Conservation (phyloP, 495 filamentous ascomycete species). For the Penicillium psychrofluorescens region DNA sequence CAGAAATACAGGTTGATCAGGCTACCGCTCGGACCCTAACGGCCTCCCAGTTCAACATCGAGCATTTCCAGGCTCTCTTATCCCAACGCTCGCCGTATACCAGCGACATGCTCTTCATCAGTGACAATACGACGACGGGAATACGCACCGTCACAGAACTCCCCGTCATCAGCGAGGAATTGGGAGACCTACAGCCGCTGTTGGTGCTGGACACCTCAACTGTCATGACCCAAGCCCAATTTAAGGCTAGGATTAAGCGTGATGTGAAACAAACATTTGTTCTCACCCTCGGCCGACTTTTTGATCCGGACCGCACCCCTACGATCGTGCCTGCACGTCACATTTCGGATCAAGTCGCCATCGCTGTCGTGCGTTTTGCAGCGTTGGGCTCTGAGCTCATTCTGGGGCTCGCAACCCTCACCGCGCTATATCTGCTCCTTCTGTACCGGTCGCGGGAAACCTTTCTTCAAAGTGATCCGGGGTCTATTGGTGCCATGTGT, state of each 20-base stretch:
- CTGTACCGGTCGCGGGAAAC: constrained; percentile 25
- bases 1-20: constrained; percentile 12
- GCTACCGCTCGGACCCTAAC: constrained; percentile 15
- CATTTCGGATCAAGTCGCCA: constrained; percentile 21
- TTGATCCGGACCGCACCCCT: constrained; percentile 23
- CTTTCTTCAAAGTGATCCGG: constrained; percentile 32
- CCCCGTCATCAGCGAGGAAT: constrained; percentile 29
- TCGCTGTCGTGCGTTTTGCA: constrained; percentile 26
- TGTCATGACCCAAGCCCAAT: constrained; percentile 24
- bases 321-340: constrained; percentile 16
- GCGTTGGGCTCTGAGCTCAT: constrained; percentile 28
- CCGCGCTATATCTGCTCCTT: constrained; percentile 21
- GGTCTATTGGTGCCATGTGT: constrained; percentile 37
- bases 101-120: constrained; percentile 32
- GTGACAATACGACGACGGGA: constrained; percentile 22
- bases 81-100: constrained; percentile 30
- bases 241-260: constrained; percentile 21
- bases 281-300: constrained; percentile 28
- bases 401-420: constrained; percentile 15
- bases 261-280: constrained; percentile 31
- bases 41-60: constrained; percentile 23
- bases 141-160: constrained; percentile 25
- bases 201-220: constrained; percentile 26
- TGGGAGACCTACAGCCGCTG: constrained; percentile 27
- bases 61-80: constrained; percentile 28